Conservation (phyloP, 139 green algal species). For the Chlorella sp. region DNA sequence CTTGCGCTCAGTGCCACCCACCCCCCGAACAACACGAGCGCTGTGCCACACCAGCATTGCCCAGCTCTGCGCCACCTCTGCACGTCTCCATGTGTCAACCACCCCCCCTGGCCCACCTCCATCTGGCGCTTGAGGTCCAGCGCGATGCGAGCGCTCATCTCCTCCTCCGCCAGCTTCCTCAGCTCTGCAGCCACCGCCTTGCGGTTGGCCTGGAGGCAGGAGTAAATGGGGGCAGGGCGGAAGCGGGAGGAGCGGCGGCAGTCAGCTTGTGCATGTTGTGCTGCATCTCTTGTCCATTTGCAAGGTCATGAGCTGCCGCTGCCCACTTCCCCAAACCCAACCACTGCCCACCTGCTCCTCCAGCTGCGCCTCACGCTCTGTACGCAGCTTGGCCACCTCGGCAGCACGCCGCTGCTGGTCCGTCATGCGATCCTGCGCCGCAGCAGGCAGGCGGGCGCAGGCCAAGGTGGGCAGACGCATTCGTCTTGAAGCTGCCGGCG, state of each 20-base stretch:
- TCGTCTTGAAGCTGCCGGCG: too few relatives aligned
- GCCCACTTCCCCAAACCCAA: too few relatives aligned
- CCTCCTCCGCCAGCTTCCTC: constrained; percentile 13
- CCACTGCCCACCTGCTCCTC: constrained; percentile 17
- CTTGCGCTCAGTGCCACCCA: too few relatives aligned
- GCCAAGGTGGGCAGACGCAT: too few relatives aligned
- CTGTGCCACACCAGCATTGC: too few relatives aligned
- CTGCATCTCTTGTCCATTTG: too few relatives aligned
- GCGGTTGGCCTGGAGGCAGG: not conserved
- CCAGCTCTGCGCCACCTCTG: too few relatives aligned
- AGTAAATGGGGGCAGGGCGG: too few relatives aligned
- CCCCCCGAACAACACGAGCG: too few relatives aligned
- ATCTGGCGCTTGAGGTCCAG: constrained; percentile 28
- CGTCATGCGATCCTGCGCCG: not conserved
- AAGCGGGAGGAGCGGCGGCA: too few relatives aligned
- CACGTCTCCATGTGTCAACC: not conserved
- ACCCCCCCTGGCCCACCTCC: constrained; percentile 1
- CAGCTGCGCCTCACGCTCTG: constrained; percentile 32
- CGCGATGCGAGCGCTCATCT: constrained; percentile 16
- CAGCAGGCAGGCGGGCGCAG: not conserved
- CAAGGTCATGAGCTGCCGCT: too few relatives aligned
- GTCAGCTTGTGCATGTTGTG: too few relatives aligned
- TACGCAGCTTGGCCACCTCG: constrained; percentile 5
- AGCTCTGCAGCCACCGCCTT: constrained; percentile 15
- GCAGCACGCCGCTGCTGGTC: not conserved